Conservation (phyloP, 2,329 filamentous ascomycete species). For the Xylariomycetidae sp. region DNA sequence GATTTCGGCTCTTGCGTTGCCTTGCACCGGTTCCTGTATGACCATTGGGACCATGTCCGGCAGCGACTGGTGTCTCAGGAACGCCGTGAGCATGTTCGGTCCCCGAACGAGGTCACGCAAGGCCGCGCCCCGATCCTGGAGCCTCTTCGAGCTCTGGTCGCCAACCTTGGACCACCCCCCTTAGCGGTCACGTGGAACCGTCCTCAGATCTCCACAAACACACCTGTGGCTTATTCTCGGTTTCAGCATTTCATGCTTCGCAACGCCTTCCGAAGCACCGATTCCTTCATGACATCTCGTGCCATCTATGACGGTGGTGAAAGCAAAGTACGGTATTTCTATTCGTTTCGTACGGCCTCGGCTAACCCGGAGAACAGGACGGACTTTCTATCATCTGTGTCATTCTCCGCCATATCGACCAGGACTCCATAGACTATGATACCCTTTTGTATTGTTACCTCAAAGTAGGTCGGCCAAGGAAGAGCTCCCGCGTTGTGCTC, state of each 20-base stretch:
- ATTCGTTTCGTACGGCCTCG: neutral
- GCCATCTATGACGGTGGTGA: slow-evolving; percentile 67
- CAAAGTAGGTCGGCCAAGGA: slow-evolving; percentile 41
- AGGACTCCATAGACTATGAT: slow-evolving; percentile 59
- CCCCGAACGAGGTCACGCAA: slow-evolving; percentile 46
- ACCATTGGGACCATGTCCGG: slow-evolving; percentile 64
- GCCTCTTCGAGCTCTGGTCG: slow-evolving; percentile 54
- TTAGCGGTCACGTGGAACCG: slow-evolving; percentile 65
- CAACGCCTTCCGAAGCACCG: slow-evolving; percentile 59
- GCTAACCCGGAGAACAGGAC: slow-evolving; percentile 36
- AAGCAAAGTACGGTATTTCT: slow-evolving; percentile 48
- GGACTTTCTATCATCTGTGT: slow-evolving; percentile 63
- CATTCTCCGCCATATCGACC: slow-evolving; percentile 61
- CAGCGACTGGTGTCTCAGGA: slow-evolving; percentile 58
- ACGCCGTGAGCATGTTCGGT: slow-evolving; percentile 48
- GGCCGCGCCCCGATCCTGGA: slow-evolving; percentile 53
- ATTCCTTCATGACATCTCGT: slow-evolving; percentile 57
- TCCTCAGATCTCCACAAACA: slow-evolving; percentile 58
- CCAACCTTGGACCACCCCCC: slow-evolving; percentile 60
- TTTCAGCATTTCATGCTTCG: slow-evolving; percentile 70
- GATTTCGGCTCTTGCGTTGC: slow-evolving; percentile 68
- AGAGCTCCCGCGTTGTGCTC: neutral
- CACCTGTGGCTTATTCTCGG: slow-evolving; percentile 57
- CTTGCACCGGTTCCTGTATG: slow-evolving; percentile 62
- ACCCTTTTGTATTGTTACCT: slow-evolving; percentile 62